Base-by-base conservation (phyloP, 1,139 yeast genomes). In the Suhomyces bokatorum region DNA sequence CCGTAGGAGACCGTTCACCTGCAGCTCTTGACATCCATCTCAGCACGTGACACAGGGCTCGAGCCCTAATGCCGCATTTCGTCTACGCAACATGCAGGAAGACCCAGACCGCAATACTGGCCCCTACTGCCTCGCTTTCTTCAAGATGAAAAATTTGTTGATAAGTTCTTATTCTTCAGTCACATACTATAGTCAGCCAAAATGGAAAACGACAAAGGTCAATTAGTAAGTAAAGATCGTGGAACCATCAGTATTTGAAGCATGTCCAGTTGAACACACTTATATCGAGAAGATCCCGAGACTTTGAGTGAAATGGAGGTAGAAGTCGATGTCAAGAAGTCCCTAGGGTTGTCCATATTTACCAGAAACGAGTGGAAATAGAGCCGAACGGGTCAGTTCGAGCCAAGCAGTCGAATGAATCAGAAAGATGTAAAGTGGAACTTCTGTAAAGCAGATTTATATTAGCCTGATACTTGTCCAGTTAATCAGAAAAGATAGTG, bases 191-290 rank as follows among this genome's bases (percentile, higher is more conserved):
- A 43, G 60, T 53, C 63, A 67, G 64, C 60, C 87, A 89, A 79
- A 71, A 93, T 93, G 99, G 98, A 93, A 86, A 93, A 93, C 99
- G 98, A 93, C 79, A 89, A 89, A 83, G 99, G 99, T 79, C 96
- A 89, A 83, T 86, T 91, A 81, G 98, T 88, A 87, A 77, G 96
- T 86, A 65, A 48, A 45, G 27, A 44, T 20, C n/a, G 30, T 9
- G 28, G 12, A 11, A 26, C 20, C 14, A 37, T 9, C 33, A 11
- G 26, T 15, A 27, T 35, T 9, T 2, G 14, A 9, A 14, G 17
- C 12, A 30, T 13, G 16, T 30, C 32, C 10, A 13, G 16, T 13
- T 30, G 15, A 30, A 9, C 24, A 20, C 8, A 20, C 2, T 4
- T 7, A 20, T 20, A 20, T 20, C 6, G 24, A 20, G 24, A 20